These are phyloP conservation scores for Thoreauomyces humboldtii DNA, from an alignment of 192 early-diverging fungal species.

Conservation along the genomic window DNA sequence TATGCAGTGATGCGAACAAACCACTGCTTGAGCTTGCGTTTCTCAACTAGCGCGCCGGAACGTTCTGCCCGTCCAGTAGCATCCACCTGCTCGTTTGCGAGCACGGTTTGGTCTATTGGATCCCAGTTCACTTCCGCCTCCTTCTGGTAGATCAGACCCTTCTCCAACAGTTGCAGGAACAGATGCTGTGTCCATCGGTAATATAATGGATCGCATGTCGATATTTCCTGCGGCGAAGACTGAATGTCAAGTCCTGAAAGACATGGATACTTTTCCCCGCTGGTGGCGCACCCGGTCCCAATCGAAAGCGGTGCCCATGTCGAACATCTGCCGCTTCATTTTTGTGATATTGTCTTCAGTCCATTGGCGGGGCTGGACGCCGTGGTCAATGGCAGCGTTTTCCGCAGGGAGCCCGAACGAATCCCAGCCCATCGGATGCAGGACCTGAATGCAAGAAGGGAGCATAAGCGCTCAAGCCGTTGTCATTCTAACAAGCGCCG, in stretches of 20 bases:
- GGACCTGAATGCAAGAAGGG: too few species aligned
- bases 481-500: too few species aligned
- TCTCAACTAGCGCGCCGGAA: constrained; percentile 89
- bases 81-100: constrained; percentile 96
- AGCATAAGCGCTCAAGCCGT: too few species aligned
- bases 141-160: constrained; percentile 83
- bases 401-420: constrained; percentile 98
- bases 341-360: constrained; percentile 74
- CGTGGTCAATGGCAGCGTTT: constrained; percentile 88
- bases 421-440: constrained; percentile 97
- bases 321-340: constrained; percentile 80
- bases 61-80: constrained; percentile 82
- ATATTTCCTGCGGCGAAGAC: constrained; percentile 59
- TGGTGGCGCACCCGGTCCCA: constrained; percentile 81
- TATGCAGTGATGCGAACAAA: constrained; percentile 86
- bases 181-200: constrained; percentile 94
- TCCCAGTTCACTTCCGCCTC: constrained; percentile 96
- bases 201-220: constrained; percentile 83
- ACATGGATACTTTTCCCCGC: too few species aligned
- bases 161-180: constrained; percentile 74
- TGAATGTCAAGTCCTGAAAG: not conserved
- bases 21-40: constrained; percentile 84
- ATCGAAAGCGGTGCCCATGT: constrained; percentile 80
- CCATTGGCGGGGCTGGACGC: constrained; percentile 77
- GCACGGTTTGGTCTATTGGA: constrained; percentile 89